Conservation (phyloP, 1,284 basidiomycete genomes). For the Stygiomarasmius scandens region DNA sequence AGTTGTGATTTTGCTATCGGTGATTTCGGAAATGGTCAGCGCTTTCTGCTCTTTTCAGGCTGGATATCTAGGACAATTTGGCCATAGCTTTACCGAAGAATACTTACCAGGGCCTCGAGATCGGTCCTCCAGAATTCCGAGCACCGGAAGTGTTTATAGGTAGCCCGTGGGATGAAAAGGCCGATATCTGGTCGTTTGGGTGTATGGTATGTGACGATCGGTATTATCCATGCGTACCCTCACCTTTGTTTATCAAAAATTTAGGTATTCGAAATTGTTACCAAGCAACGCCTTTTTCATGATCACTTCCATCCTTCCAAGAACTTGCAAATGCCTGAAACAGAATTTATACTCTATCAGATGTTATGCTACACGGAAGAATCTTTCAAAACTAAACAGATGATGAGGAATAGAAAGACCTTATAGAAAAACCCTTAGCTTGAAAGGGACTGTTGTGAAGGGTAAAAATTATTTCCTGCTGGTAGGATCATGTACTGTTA, state of each 20-base stretch:
- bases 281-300: slow-evolving; percentile 20
- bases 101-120: slow-evolving; percentile 8
- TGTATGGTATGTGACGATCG: slow-evolving; percentile 27
- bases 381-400: slow-evolving; percentile 5
- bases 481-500: no score
- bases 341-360: slow-evolving; percentile 22
- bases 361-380: slow-evolving; percentile 21
- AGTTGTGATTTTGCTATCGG: slow-evolving; percentile 27
- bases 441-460: no score
- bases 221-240: no score
- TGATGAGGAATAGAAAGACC: slow-evolving; percentile 1
- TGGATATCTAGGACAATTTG: no score
- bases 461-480: no score
- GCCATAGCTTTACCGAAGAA: no score
- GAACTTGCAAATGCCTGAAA: slow-evolving; percentile 16
- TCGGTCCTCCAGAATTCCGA: slow-evolving; percentile 26
- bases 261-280: slow-evolving; percentile 27
- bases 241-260: neutral
- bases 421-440: neutral
- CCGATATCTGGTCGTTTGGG: slow-evolving; percentile 38
- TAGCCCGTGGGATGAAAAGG: slow-evolving; percentile 31
- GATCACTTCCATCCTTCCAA: slow-evolving; percentile 5
- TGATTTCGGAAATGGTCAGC: slow-evolving; percentile 33
- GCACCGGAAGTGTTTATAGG: slow-evolving; percentile 34
- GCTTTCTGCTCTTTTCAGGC: no score